A percentile compares a stretch with the other conserved stretches of the same genome.
These are phyloP conservation scores for Hypoxylon sp. DNA, from an alignment of 2,329 filamentous ascomycete genomes.

Conservation along the genomic window DNA sequence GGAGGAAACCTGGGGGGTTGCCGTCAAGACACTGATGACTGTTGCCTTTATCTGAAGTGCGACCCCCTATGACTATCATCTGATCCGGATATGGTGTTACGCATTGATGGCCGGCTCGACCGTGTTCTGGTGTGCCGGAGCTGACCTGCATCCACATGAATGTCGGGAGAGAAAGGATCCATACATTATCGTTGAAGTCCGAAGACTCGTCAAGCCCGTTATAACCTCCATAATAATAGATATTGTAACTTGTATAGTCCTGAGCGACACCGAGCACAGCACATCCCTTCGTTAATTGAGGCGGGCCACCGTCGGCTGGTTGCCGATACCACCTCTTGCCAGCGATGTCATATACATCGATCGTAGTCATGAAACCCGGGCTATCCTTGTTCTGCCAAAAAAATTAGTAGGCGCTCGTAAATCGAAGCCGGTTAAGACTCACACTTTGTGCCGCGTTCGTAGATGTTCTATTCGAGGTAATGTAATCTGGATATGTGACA, in stretches of 20 bases:
- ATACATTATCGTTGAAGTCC: conserved; percentile 76
- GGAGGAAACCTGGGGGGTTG: conserved; percentile 62
- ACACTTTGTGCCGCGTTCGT: conserved; percentile 59
- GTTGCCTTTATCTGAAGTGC: conserved; percentile 56
- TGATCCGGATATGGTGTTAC: conserved; percentile 83
- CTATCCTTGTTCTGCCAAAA: conserved; percentile 71
- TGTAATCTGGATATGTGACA: conserved; percentile 73
- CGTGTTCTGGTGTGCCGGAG: conserved; percentile 64
- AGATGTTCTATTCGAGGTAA: conserved; percentile 49
- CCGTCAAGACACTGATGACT: conserved; percentile 62
- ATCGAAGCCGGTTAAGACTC: conserved; percentile 42
- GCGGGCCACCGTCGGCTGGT: conserved; percentile 71
- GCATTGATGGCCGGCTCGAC: conserved; percentile 81
- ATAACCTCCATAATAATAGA: conserved; percentile 89
- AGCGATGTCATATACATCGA: conserved; percentile 84
- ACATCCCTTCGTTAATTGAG: conserved; percentile 75
- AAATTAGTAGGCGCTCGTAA: conserved; percentile 43
- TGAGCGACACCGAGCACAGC: conserved; percentile 80
- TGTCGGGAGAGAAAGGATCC: conserved; percentile 83
- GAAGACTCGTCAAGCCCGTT: conserved; percentile 62
- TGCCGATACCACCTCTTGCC: conserved; percentile 78
- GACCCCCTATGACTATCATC: conserved; percentile 84
- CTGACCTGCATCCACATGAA: conserved; percentile 80
- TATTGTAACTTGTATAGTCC: conserved; percentile 82
- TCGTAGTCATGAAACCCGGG: conserved; percentile 77